Evolutionary conservation across 306 rosid species (phyloP).

Genomic region (Ziziphus jujuba): DNA sequence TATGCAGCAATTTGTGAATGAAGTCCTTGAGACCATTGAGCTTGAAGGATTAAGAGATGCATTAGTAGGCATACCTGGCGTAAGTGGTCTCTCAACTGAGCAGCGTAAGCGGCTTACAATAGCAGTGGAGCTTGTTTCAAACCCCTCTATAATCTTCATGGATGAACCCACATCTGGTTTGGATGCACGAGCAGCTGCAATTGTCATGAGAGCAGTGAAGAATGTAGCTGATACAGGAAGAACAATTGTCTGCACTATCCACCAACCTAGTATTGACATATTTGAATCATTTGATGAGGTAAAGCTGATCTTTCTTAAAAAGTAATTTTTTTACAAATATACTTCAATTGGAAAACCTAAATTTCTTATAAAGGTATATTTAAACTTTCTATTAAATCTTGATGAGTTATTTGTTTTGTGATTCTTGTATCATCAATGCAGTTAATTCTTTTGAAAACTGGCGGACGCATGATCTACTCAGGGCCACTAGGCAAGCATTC

Average conservation of each 20-base stretch:
- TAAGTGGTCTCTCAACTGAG: slow-evolving; percentile 44
- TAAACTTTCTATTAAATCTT: neutral
- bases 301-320: neutral
- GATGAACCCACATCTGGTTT: slow-evolving; percentile 46
- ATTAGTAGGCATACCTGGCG: slow-evolving; percentile 43
- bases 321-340: too few species aligned
- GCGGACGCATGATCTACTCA: slow-evolving; percentile 42
- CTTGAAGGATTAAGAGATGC: slow-evolving; percentile 39
- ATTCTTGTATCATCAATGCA: neutral
- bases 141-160: slow-evolving; percentile 52
- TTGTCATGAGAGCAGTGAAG: slow-evolving; percentile 50
- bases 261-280: slow-evolving; percentile 52
- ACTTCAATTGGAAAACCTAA: neutral
- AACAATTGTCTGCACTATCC: slow-evolving; percentile 50
- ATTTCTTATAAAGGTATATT: neutral
- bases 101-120: slow-evolving; percentile 47
- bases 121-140: slow-evolving; percentile 50
- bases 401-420: neutral
- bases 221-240: slow-evolving; percentile 48
- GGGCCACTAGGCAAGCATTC: slow-evolving; percentile 52
- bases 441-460: slow-evolving; percentile 45
- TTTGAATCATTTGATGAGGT: slow-evolving; percentile 51
- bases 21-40: slow-evolving; percentile 59
- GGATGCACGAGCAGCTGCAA: slow-evolving; percentile 52
- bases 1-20: slow-evolving; percentile 45